phyloP scores from a whole-genome alignment of 2,329 filamentous ascomycete species.

The Penicillium sp. region DNA sequence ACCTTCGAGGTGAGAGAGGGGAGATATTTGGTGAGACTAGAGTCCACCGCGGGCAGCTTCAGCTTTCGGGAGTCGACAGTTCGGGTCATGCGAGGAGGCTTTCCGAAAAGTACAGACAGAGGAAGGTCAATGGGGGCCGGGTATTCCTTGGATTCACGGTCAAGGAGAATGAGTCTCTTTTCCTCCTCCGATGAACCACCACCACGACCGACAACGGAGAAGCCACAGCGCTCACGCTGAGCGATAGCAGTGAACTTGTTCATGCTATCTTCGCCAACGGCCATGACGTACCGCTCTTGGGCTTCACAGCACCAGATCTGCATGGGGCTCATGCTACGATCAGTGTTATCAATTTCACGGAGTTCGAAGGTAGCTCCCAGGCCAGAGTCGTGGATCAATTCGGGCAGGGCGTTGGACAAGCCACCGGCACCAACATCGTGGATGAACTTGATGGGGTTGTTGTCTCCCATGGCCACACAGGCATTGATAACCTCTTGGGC shows the following conservation, averaged over 20 bases:
- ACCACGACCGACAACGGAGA: conserved; percentile 84
- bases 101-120: conserved; percentile 84
- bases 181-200: conserved; percentile 63
- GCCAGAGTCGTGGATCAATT: conserved; percentile 87
- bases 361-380: conserved; percentile 90
- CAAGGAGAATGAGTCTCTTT: conserved; percentile 74
- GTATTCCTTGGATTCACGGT: conserved; percentile 72
- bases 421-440: conserved; percentile 97
- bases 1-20: conserved; percentile 52
- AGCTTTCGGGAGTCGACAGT: conserved; percentile 69
- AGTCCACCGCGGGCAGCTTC: conserved; percentile 70
- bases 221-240: conserved; percentile 84
- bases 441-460: conserved; percentile 93
- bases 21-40: conserved; percentile 66
- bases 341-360: conserved; percentile 87
- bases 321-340: conserved; percentile 87
- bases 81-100: conserved; percentile 76
- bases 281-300: conserved; percentile 91
- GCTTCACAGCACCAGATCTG: conserved; percentile 99
- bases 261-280: conserved; percentile 76
- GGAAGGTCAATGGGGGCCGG: conserved; percentile 83
- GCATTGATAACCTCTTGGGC: conserved; percentile 98
- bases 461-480: conserved; percentile 76
- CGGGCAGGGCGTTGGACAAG: conserved; percentile 77
- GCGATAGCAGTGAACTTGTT: conserved; percentile 68